A percentile compares a stretch with the other conserved stretches of the same genome.
Evolutionary conservation across 202 grass and related monocot species (phyloP).

Genomic region (Panicum virgatum): DNA sequence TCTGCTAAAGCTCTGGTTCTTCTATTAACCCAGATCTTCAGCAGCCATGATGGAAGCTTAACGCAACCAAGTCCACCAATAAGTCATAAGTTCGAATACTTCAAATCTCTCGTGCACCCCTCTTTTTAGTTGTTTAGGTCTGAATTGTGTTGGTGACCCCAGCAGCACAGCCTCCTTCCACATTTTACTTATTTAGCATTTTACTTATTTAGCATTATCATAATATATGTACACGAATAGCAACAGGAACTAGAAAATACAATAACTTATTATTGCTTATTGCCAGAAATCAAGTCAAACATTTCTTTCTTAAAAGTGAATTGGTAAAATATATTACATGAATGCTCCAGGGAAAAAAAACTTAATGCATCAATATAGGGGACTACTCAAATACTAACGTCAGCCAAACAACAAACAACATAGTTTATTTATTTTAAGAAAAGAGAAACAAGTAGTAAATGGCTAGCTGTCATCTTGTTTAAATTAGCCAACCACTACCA

Average conservation of each 20-base stretch:
- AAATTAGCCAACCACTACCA: conserved; percentile 35
- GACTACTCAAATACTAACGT: background rate
- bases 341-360: background rate
- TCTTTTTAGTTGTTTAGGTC: background rate
- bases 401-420: background rate
- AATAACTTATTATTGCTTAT: background rate
- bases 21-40: conserved; percentile 4
- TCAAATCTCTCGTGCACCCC: background rate
- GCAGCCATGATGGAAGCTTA: background rate
- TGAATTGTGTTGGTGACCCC: background rate
- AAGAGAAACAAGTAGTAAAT: conserved; percentile 3
- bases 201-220: background rate
- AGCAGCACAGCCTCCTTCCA: background rate
- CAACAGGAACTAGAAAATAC: background rate
- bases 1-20: background rate
- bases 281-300: background rate
- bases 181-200: background rate
- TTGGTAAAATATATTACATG: background rate
- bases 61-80: background rate
- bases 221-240: background rate
- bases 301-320: background rate
- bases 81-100: background rate
- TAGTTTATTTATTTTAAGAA: background rate
- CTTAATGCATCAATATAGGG: background rate
- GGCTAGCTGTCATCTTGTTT: conserved; percentile 10